These are phyloP conservation scores for Eucalyptus curtisii DNA, from an alignment of 345 rosid genomes.

Conservation along the genomic window DNA sequence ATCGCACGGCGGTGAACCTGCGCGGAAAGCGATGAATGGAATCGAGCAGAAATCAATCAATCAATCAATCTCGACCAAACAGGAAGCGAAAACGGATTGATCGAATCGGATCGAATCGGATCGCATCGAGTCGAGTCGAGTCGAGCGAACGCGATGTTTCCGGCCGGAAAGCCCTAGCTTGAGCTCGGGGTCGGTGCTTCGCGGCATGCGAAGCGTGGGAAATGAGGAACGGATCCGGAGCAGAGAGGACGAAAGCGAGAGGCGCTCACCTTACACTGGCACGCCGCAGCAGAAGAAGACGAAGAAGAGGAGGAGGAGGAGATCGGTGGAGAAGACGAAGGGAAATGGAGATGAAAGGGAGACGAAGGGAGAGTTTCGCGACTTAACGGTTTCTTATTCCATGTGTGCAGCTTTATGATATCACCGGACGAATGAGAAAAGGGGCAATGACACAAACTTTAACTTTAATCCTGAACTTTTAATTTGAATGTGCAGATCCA, in stretches of 20 bases:
- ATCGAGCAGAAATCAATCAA: neutral
- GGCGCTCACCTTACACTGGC: neutral
- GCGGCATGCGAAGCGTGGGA: neutral
- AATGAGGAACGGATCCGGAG: neutral
- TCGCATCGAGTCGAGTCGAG: neutral
- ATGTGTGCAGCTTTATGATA: neutral
- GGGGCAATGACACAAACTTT: no score
- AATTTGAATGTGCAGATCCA: neutral
- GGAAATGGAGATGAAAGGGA: neutral
- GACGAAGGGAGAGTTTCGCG: neutral
- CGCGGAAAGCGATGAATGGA: neutral
- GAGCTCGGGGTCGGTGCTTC: neutral
- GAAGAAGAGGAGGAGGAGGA: neutral
- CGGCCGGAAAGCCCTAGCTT: neutral
- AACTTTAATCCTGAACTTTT: accelerated
- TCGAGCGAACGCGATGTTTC: neutral
- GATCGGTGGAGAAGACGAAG: neutral
- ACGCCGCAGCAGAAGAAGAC: neutral
- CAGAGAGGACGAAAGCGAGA: neutral
- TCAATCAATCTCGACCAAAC: neutral
- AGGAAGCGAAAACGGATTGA: neutral
- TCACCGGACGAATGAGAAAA: neutral
- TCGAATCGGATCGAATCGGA: neutral
- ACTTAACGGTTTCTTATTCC: neutral
- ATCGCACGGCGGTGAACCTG: neutral